Percentiles rank a stretch among this genome's conserved stretches.
Evolutionary conservation across 2,329 filamentous ascomycete species (phyloP).

Genomic region (Grosmannia penicillata): DNA sequence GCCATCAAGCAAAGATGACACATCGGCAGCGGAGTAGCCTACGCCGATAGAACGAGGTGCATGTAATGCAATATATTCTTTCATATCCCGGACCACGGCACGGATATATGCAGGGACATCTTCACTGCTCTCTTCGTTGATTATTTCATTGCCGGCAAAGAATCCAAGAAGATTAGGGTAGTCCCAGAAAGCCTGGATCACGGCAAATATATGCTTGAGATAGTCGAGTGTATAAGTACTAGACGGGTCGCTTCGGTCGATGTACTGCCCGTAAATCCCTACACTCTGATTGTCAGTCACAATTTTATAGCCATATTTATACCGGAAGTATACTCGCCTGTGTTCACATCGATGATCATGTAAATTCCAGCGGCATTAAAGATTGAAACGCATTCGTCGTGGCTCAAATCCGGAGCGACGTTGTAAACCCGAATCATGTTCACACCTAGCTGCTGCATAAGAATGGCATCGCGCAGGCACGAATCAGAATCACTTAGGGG

Average conservation of each 20-base stretch:
- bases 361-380: slow-evolving; percentile 74
- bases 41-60: slow-evolving; percentile 68
- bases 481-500: slow-evolving; percentile 62
- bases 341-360: slow-evolving; percentile 68
- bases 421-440: slow-evolving; percentile 83
- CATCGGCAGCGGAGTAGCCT: slow-evolving; percentile 78
- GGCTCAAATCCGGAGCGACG: slow-evolving; percentile 56
- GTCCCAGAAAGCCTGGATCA: slow-evolving; percentile 61
- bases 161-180: slow-evolving; percentile 73
- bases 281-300: slow-evolving; percentile 36
- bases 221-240: slow-evolving; percentile 29
- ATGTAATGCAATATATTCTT: slow-evolving; percentile 61
- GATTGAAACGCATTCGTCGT: slow-evolving; percentile 65
- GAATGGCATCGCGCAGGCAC: slow-evolving; percentile 57
- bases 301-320: slow-evolving; percentile 20
- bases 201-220: slow-evolving; percentile 21
- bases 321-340: slow-evolving; percentile 27
- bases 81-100: slow-evolving; percentile 65
- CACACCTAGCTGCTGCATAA: slow-evolving; percentile 67
- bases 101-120: slow-evolving; percentile 67
- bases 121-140: slow-evolving; percentile 44
- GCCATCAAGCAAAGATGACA: slow-evolving; percentile 48
- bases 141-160: slow-evolving; percentile 79
- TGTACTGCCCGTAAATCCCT: slow-evolving; percentile 39
- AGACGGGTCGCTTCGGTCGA: slow-evolving; percentile 28